Evolutionary conservation across 768 basidiomycete species (phyloP).

Genomic region (Termitomyces sp.): DNA sequence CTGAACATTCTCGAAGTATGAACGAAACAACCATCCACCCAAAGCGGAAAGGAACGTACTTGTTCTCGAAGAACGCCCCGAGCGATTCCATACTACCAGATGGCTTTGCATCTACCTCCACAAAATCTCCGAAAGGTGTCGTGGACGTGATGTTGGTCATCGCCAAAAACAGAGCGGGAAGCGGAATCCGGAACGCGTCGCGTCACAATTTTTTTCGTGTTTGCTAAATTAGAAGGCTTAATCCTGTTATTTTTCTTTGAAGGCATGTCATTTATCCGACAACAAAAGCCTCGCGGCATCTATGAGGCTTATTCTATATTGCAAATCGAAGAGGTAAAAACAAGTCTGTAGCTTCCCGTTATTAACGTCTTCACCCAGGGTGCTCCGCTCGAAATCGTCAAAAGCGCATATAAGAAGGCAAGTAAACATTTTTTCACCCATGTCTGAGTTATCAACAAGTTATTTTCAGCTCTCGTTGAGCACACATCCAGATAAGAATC

Average conservation of each 20-base stretch:
- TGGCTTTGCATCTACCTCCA: constrained; percentile 11
- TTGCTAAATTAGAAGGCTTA: not conserved
- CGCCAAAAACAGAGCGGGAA: not conserved
- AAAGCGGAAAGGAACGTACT: constrained; percentile 41
- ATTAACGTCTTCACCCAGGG: constrained; percentile 34
- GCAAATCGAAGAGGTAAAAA: constrained; percentile 48
- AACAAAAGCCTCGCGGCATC: constrained; percentile 8
- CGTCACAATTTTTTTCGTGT: constrained; percentile 14
- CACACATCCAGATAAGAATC: constrained; percentile 78
- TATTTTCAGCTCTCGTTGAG: constrained; percentile 49
- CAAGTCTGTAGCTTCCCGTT: not conserved
- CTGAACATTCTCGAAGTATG: constrained; percentile 39
- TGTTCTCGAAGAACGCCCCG: constrained; percentile 47
- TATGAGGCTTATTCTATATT: constrained; percentile 36
- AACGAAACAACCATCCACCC: not conserved
- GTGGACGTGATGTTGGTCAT: not conserved
- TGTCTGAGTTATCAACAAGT: not conserved
- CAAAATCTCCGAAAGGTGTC: constrained; percentile 1
- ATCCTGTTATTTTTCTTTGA: not conserved
- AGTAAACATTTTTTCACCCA: constrained; percentile 2
- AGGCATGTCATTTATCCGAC: constrained; percentile 8
- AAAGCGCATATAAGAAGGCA: constrained; percentile 66
- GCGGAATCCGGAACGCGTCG: constrained; percentile 18
- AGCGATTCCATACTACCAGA: constrained; percentile 27
- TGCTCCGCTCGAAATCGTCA: constrained; percentile 58